Evolutionary conservation across 1,284 basidiomycete genomes (phyloP).

Genomic region (Ustilago sp.): DNA sequence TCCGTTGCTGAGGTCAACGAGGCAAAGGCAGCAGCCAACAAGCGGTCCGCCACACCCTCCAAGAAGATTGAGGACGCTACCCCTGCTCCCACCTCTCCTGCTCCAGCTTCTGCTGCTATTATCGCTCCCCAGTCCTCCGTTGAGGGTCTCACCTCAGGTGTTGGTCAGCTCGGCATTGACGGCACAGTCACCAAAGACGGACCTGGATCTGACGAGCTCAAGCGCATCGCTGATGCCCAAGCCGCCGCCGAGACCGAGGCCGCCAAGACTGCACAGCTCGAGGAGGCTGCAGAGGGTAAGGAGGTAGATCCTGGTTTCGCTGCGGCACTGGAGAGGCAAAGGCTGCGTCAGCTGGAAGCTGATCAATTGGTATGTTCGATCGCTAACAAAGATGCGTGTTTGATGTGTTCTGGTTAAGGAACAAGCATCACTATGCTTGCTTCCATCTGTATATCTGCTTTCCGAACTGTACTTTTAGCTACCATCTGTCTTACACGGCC

Average conservation of each 20-base stretch:
- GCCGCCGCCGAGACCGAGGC: slow-evolving; percentile 74
- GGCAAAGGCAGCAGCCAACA: slow-evolving; percentile 74
- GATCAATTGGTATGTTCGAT: slow-evolving; percentile 84
- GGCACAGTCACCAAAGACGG: slow-evolving; percentile 64
- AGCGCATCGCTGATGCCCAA: slow-evolving; percentile 71
- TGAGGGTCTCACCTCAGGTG: slow-evolving; percentile 40
- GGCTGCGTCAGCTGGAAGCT: slow-evolving; percentile 81
- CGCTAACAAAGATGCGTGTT: slow-evolving; percentile 78
- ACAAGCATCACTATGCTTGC: neutral
- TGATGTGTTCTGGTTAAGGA: slow-evolving; percentile 65
- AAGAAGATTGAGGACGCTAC: slow-evolving; percentile 21
- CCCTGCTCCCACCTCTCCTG: slow-evolving; percentile 13
- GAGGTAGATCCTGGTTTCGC: slow-evolving; percentile 82
- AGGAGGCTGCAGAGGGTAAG: slow-evolving; percentile 20
- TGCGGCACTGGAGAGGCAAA: slow-evolving; percentile 80
- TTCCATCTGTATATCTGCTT: neutral
- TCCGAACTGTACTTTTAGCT: slow-evolving; percentile 14
- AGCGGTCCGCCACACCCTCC: slow-evolving; percentile 33
- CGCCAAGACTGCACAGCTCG: slow-evolving; percentile 40
- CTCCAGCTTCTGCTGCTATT: slow-evolving; percentile 12
- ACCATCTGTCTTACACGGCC: slow-evolving; percentile 4
- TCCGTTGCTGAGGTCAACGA: slow-evolving; percentile 81
- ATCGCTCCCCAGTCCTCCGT: slow-evolving; percentile 3
- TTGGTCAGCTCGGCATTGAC: slow-evolving; percentile 63
- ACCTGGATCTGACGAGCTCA: slow-evolving; percentile 49